A percentile compares a stretch with the other conserved stretches of the same genome.
These are phyloP conservation scores for Ceratobasidium sp. DNA, from an alignment of 1,284 basidiomycete genomes.

Conservation along the genomic window DNA sequence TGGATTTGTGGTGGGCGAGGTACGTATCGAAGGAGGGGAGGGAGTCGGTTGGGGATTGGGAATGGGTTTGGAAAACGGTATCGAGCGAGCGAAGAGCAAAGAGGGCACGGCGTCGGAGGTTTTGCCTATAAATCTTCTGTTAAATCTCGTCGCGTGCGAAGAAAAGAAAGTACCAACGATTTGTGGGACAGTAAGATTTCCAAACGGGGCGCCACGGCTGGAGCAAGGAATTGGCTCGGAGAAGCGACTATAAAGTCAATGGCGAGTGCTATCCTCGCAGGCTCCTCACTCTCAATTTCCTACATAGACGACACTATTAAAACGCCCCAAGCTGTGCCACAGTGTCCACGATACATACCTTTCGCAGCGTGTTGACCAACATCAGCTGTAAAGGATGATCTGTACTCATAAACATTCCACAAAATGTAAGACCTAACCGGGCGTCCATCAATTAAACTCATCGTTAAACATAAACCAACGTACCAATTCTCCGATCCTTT, in stretches of 20 bases:
- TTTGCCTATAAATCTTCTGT: constrained; percentile 59
- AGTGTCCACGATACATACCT: constrained; percentile 60
- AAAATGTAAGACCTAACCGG: constrained; percentile 78
- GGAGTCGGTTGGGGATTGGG: constrained; percentile 62
- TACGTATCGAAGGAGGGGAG: constrained; percentile 64
- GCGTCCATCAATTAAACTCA: not conserved
- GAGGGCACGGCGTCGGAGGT: constrained; percentile 72
- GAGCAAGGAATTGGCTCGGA: constrained; percentile 73
- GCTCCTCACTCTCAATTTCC: constrained; percentile 73
- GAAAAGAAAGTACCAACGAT: constrained; percentile 70
- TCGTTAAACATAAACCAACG: not conserved
- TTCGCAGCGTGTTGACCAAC: constrained; percentile 84
- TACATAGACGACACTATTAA: constrained; percentile 53
- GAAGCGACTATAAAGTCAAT: constrained; percentile 73
- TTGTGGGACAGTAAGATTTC: constrained; percentile 73
- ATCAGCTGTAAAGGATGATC: constrained; percentile 80
- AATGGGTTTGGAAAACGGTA: constrained; percentile 62
- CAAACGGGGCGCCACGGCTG: constrained; percentile 77
- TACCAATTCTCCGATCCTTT: constrained; percentile 78
- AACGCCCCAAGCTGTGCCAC: constrained; percentile 8
- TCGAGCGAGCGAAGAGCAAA: constrained; percentile 71
- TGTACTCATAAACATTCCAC: constrained; percentile 74
- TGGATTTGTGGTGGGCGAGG: constrained; percentile 42
- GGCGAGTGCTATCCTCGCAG: constrained; percentile 75
- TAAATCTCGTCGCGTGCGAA: not conserved